phyloP scores from a whole-genome alignment of 495 filamentous ascomycete species.

The Astrocystis sublimbata region DNA sequence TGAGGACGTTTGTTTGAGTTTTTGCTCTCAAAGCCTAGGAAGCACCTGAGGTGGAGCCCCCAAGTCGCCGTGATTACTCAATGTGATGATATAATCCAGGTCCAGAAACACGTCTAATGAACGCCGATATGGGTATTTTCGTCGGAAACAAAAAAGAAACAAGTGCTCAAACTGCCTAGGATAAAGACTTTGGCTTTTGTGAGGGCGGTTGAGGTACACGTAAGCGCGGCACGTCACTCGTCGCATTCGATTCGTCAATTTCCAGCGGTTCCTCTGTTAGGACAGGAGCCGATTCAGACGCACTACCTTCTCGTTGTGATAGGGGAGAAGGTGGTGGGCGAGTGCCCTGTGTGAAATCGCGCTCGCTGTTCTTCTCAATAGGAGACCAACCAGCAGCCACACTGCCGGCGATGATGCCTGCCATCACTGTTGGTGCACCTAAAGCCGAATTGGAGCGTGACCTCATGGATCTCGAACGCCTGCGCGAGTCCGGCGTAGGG shows the following conservation, averaged over 20 bases:
- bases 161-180: slow-evolving; percentile 32
- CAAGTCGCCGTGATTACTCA: background rate
- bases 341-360: slow-evolving; percentile 28
- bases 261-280: slow-evolving; percentile 44
- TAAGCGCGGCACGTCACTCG: slow-evolving; percentile 41
- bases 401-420: slow-evolving; percentile 83
- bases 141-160: slow-evolving; percentile 26
- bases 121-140: slow-evolving; percentile 7
- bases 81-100: background rate
- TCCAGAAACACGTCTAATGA: background rate
- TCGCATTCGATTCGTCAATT: slow-evolving; percentile 27
- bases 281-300: slow-evolving; percentile 23
- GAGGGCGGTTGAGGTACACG: slow-evolving; percentile 43
- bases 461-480: slow-evolving; percentile 64
- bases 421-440: slow-evolving; percentile 81
- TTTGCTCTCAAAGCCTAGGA: background rate
- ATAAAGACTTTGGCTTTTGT: slow-evolving; percentile 38
- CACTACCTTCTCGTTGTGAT: slow-evolving; percentile 26
- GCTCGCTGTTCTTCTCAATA: slow-evolving; percentile 55
- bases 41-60: background rate
- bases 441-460: slow-evolving; percentile 87
- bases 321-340: slow-evolving; percentile 32
- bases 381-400: slow-evolving; percentile 86
- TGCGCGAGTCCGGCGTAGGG: slow-evolving; percentile 71
- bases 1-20: too few relatives aligned